These are phyloP conservation scores for Amborella trichopoda DNA, from an alignment of 164 flowering plant genomes.

Conservation along the genomic window DNA sequence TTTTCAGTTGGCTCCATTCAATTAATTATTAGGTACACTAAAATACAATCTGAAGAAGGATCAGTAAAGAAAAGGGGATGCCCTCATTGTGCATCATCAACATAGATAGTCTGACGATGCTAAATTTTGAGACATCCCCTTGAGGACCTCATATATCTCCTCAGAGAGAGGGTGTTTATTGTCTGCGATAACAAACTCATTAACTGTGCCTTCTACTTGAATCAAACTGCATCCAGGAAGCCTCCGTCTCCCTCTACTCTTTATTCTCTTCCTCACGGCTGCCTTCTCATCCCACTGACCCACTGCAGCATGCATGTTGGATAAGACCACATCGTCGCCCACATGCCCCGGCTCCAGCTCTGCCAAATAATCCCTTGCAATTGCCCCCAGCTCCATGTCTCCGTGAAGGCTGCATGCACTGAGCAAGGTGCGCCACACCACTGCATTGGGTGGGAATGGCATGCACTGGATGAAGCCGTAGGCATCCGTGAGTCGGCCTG, in stretches of 20 bases:
- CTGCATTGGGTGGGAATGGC: conserved; percentile 5
- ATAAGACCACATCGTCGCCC: conserved; percentile 20
- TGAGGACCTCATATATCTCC: conserved; percentile 12
- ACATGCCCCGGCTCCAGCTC: background rate
- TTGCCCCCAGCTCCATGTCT: conserved; percentile 4
- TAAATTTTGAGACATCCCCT: conserved; percentile 12
- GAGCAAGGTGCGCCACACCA: conserved; percentile 13
- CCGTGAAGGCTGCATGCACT: conserved; percentile 9
- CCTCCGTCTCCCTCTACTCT: conserved; percentile 16
- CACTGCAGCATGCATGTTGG: conserved; percentile 28
- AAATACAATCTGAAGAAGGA: too few species aligned
- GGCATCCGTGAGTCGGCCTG: conserved; percentile 38
- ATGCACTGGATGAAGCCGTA: background rate
- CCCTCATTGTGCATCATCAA: too few species aligned
- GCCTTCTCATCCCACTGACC: conserved; percentile 30
- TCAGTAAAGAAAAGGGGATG: too few species aligned
- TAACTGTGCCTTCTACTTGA: conserved; percentile 17
- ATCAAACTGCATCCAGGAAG: conserved; percentile 38
- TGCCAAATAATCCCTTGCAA: background rate
- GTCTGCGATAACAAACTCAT: conserved; percentile 28
- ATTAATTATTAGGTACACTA: too few species aligned
- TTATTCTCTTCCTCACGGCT: conserved; percentile 14
- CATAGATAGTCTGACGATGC: too few species aligned
- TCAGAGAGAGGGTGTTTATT: conserved; percentile 9
- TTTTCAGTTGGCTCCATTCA: too few species aligned